Percentiles rank a stretch among this genome's conserved stretches.
phyloP scores from a whole-genome alignment of 1,284 basidiomycete genomes.

The Prillingera fragicola region DNA sequence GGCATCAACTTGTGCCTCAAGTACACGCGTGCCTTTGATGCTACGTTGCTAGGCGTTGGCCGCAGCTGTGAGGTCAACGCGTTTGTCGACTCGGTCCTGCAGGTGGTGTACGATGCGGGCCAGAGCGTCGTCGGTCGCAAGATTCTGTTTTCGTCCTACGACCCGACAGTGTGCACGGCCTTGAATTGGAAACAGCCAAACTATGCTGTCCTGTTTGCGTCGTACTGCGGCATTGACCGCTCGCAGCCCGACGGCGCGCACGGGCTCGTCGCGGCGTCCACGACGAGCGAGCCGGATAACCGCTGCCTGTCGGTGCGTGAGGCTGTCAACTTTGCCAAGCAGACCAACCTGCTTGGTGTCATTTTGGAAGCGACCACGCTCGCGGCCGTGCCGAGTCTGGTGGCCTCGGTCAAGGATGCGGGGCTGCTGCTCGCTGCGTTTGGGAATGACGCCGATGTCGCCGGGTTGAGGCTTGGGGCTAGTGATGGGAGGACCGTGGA shows the following conservation, averaged over 20 bases:
- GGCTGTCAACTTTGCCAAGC: slow-evolving; percentile 89
- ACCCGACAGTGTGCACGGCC: slow-evolving; percentile 67
- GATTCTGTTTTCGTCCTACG: slow-evolving; percentile 82
- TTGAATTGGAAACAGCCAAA: slow-evolving; percentile 99
- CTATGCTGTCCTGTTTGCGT: slow-evolving; percentile 93
- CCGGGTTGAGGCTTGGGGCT: slow-evolving; percentile 29
- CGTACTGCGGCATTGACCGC: slow-evolving; percentile 68
- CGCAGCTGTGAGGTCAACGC: slow-evolving; percentile 63
- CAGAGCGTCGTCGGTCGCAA: slow-evolving; percentile 53
- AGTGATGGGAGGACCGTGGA: slow-evolving; percentile 43
- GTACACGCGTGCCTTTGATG: slow-evolving; percentile 55
- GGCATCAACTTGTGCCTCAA: slow-evolving; percentile 77
- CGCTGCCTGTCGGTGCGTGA: slow-evolving; percentile 70
- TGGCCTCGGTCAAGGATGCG: slow-evolving; percentile 77
- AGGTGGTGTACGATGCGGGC: slow-evolving; percentile 66
- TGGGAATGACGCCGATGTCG: slow-evolving; percentile 55
- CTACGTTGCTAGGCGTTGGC: slow-evolving; percentile 51
- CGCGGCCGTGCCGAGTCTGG: slow-evolving; percentile 69
- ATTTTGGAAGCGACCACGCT: slow-evolving; percentile 84
- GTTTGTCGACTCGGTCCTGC: slow-evolving; percentile 74
- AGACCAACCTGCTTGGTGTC: slow-evolving; percentile 89
- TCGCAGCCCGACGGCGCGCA: slow-evolving; percentile 15
- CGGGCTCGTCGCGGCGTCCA: slow-evolving; percentile 41
- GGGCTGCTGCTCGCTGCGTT: slow-evolving; percentile 81
- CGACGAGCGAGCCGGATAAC: slow-evolving; percentile 51